Base-by-base conservation (phyloP, 1,139 yeast species). In the Blastobotrys elegans region DNA sequence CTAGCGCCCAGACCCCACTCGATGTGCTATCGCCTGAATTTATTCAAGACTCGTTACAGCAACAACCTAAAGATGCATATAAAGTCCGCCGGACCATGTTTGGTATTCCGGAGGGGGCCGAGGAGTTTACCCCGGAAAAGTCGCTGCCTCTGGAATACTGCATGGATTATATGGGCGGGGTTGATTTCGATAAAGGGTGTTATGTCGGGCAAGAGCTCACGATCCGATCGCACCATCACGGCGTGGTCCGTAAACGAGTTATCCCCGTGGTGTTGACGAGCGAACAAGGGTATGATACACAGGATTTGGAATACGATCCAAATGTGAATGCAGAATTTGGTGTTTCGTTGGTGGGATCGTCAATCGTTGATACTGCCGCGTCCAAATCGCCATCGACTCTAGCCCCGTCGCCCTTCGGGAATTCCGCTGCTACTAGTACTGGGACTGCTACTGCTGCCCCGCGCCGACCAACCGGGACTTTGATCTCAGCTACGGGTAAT, bases 181-280 rank as follows among this genome's bases (percentile, higher is more conserved):
- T 90, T 16, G 87, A 92, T 47, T 77, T 84, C 46, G 80, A 89
- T 56, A 92, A 92, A 64, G 99, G 99, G 2, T 92, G 99, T 64
- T 92, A 92, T 59, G 83, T 88, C 18, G 99, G 99, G 0, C 98
- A 92, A 65, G 99, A 92, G 63, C 72, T 92, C 47, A 90, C 97
- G 0, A 88, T 90, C 18, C 75, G 98, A 58, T 85, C 97, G 0
- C 82, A 75, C 61, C 88, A 87, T 52, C 82, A 84, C 40, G 96
- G 97, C 1, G 78, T 82, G 2, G 79, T 90, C 13, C 73, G 96
- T 22, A 89, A 90, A 61, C 72, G 98, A 47, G 71, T 89, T 2
- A 77, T 86, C 39, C 96, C 97, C 0, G 80, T 85, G 1, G 77
- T 74, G 50, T 70, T 88, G 50, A 74, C 58, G 45, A 44, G 53